These are phyloP conservation scores for Xerocomus minutiporus DNA, from an alignment of 1,284 basidiomycete species.

Conservation along the genomic window DNA sequence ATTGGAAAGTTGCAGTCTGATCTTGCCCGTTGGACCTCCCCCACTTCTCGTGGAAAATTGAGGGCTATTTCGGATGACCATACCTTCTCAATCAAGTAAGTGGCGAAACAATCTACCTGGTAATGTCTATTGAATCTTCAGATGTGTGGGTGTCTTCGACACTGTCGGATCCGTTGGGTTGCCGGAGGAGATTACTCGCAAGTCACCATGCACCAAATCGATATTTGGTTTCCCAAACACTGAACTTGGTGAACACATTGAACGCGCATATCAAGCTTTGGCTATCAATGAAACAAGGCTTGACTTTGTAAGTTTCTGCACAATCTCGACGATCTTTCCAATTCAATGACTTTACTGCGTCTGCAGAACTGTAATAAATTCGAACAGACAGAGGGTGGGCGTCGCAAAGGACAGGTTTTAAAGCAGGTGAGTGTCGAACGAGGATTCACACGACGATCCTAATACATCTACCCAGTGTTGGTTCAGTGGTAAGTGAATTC, in stretches of 20 bases:
- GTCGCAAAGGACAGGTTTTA: constrained; percentile 52
- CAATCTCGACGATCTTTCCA: not conserved
- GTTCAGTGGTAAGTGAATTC: constrained; percentile 51
- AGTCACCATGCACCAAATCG: constrained; percentile 36
- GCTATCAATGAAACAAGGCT: constrained; percentile 60
- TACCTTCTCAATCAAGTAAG: constrained; percentile 60
- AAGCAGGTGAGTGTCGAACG: constrained; percentile 45
- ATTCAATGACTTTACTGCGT: not conserved
- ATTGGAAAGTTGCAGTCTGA: constrained; percentile 37
- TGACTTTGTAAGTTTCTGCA: constrained; percentile 53
- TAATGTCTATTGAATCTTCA: constrained; percentile 24
- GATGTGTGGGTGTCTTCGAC: constrained; percentile 69
- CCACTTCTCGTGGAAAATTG: constrained; percentile 46
- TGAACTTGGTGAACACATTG: constrained; percentile 56
- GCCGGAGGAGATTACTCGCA: constrained; percentile 54
- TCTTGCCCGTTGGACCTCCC: constrained; percentile 50
- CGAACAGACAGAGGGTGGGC: constrained; percentile 51
- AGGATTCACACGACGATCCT: constrained; percentile 1
- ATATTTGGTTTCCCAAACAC: constrained; percentile 64
- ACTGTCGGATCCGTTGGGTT: constrained; percentile 67
- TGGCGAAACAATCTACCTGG: not conserved
- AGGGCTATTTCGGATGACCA: constrained; percentile 44
- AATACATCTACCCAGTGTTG: constrained; percentile 45
- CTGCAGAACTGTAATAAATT: constrained; percentile 58
- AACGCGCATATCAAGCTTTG: constrained; percentile 61